Evolutionary conservation across 306 rosid species (phyloP), one percentile per base, ranked within the genome.

Genomic region (Acacia acuminata): DNA sequence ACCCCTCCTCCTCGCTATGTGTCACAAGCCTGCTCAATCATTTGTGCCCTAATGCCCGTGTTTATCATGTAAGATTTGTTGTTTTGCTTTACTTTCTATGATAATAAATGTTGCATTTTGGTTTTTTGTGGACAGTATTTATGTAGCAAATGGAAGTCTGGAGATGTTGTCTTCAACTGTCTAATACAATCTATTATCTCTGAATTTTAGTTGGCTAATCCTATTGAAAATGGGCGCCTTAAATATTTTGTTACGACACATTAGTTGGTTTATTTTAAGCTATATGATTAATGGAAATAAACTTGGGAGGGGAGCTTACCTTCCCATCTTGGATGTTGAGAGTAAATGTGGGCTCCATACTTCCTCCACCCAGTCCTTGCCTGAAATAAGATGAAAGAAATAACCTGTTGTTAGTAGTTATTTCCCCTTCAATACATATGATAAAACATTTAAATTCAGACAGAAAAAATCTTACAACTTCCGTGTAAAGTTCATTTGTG

Each of bases 1-100:
- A 90, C 98, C 47, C 97, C 97, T 58, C 99, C 99, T 77, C 99
- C 99, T n/a, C 93, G 87, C 69, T 92, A 88, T 3, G 96, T 96
- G 40, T 96, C 99, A 38, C 92, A 87, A 77, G 94, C 85, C 77
- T 96, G 98, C 89, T 96, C 96, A 19, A 85, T 96, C 77, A 90
- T 91, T 73, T 92, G 97, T 90, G 92, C 99, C 84, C 77, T 92
- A 79, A 85, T 96, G 97, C 99, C 98, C 71, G 43, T 96, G 60
- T 81, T 76, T 81, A 90, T 93, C 88, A 85, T 94, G 98, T 94
- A 94, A 86, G 99, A 85, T 85, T 76, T 70, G 70, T 77, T 81
- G 81, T 64, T 63, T 79, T 50, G 58, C 76, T 84, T 76, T 50
- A 61, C 50, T 75, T 85, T 77, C 72, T 30, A 17, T 75, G 38